phyloP scores from a whole-genome alignment of 306 rosid genomes.

The Betula pendula region DNA sequence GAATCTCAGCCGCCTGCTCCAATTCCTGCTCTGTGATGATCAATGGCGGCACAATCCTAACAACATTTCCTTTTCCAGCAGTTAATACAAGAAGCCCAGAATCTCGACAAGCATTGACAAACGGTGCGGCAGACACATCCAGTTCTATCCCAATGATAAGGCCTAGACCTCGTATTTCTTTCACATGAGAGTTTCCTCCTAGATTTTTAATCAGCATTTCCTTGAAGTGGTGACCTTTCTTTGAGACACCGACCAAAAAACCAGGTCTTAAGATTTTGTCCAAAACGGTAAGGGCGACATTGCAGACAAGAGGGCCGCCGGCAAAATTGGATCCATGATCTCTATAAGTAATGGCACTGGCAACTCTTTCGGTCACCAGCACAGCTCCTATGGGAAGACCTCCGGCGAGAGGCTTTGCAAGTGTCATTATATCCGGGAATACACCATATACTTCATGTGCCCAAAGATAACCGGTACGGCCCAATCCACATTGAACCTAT shows the following conservation, averaged over 20 bases:
- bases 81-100: slow-evolving; percentile 71
- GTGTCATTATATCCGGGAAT: slow-evolving; percentile 91
- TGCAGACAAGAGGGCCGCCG: slow-evolving; percentile 73
- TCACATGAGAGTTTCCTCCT: slow-evolving; percentile 68
- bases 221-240: slow-evolving; percentile 67
- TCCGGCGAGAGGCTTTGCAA: slow-evolving; percentile 96
- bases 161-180: slow-evolving; percentile 73
- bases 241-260: slow-evolving; percentile 63
- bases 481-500: slow-evolving; percentile 76
- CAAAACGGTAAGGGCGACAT: slow-evolving; percentile 72
- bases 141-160: slow-evolving; percentile 76
- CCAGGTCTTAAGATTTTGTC: slow-evolving; percentile 61
- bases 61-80: slow-evolving; percentile 84
- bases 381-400: slow-evolving; percentile 91
- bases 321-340: slow-evolving; percentile 96
- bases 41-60: slow-evolving; percentile 86
- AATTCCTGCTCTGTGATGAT: slow-evolving; percentile 79
- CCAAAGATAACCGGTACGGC: slow-evolving; percentile 83
- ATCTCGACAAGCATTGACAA: slow-evolving; percentile 71
- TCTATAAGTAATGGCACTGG: slow-evolving; percentile 63
- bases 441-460: slow-evolving; percentile 74
- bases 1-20: slow-evolving; percentile 57
- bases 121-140: slow-evolving; percentile 64
- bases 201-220: slow-evolving; percentile 60
- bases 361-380: slow-evolving; percentile 72